A percentile compares a stretch with the other conserved stretches of the same genome.
These are phyloP conservation scores for Apiotrichum mycotoxinovorans DNA, from an alignment of 1,284 basidiomycete species.

Conservation along the genomic window DNA sequence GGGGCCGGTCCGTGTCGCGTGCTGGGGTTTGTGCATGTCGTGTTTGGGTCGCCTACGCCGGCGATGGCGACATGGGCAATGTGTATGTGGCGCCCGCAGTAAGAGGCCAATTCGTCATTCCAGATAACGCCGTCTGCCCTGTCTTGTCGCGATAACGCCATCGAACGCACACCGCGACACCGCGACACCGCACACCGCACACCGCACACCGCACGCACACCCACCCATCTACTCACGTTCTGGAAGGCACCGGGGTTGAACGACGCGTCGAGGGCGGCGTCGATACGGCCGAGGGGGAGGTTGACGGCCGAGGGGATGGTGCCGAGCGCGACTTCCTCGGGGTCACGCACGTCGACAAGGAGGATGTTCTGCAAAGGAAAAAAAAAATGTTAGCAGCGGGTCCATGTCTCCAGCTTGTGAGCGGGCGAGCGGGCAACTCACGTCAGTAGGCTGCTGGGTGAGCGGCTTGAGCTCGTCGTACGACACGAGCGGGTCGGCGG, in stretches of 20 bases:
- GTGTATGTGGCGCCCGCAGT: too few species aligned
- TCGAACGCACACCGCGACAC: too few species aligned
- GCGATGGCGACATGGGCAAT: too few species aligned
- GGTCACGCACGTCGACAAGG: slow-evolving; percentile 89
- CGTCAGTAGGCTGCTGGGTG: slow-evolving; percentile 73
- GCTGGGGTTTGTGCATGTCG: not conserved
- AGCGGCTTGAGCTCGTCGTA: slow-evolving; percentile 83
- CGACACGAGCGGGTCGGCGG: slow-evolving; percentile 56
- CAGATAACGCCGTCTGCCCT: too few species aligned
- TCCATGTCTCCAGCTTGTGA: too few species aligned
- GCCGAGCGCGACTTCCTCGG: slow-evolving; percentile 86
- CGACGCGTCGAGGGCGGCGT: slow-evolving; percentile 60
- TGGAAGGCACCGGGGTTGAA: slow-evolving; percentile 62
- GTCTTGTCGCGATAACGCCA: not conserved
- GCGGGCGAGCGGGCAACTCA: too few species aligned
- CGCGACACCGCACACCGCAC: too few species aligned
- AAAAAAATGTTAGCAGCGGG: not conserved
- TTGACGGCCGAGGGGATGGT: slow-evolving; percentile 95
- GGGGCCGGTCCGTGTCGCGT: not conserved
- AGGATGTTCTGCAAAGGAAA: slow-evolving; percentile 74
- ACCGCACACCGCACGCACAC: too few species aligned
- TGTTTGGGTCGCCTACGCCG: too few species aligned
- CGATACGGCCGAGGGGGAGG: slow-evolving; percentile 77
- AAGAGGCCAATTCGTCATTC: too few species aligned
- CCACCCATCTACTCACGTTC: slow-evolving; percentile 46